Percentiles rank a stretch among this genome's conserved stretches.
Conservation (phyloP, 2,329 filamentous ascomycete species). For the Corniculantispora saksenae region DNA sequence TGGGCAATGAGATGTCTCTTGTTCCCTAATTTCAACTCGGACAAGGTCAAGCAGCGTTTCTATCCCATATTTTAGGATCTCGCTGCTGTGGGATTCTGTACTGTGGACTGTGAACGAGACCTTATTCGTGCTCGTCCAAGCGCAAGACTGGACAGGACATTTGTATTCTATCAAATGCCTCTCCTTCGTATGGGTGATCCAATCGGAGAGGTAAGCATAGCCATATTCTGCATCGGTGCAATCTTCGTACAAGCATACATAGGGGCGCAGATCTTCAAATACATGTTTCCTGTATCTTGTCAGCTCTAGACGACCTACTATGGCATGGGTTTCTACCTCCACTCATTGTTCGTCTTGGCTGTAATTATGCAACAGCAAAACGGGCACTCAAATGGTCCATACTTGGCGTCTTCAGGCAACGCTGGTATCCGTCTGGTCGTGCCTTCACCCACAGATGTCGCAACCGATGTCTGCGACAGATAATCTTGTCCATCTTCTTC, state of each 20-base stretch:
- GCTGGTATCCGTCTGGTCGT: slow-evolving; percentile 26
- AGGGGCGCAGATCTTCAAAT: slow-evolving; percentile 40
- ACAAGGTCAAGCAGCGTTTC: not conserved
- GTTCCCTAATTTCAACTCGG: not conserved
- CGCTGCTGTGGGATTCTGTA: not conserved
- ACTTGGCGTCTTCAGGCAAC: slow-evolving; percentile 24
- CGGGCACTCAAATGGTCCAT: slow-evolving; percentile 39
- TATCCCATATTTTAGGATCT: not conserved
- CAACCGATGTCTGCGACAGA: slow-evolving; percentile 32
- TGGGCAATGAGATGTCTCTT: not conserved
- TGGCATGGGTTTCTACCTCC: slow-evolving; percentile 29
- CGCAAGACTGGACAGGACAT: not conserved
- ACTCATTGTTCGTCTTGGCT: slow-evolving; percentile 22
- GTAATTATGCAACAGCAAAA: slow-evolving; percentile 41
- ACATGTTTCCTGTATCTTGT: slow-evolving; percentile 35
- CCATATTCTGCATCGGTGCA: slow-evolving; percentile 28
- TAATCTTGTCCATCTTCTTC: slow-evolving; percentile 24
- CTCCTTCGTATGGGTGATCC: slow-evolving; percentile 28
- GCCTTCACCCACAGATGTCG: slow-evolving; percentile 26
- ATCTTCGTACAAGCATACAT: slow-evolving; percentile 33
- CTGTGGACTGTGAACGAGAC: not conserved
- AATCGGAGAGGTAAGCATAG: slow-evolving; percentile 26
- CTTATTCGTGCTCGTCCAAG: not conserved
- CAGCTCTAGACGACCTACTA: slow-evolving; percentile 23
- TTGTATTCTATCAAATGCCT: slow-evolving; percentile 25